Percentiles rank a stretch among this genome's conserved stretches.
These are phyloP conservation scores for Thalassiosira hispida DNA, from an alignment of 352 stramenopile genomes.

Conservation along the genomic window DNA sequence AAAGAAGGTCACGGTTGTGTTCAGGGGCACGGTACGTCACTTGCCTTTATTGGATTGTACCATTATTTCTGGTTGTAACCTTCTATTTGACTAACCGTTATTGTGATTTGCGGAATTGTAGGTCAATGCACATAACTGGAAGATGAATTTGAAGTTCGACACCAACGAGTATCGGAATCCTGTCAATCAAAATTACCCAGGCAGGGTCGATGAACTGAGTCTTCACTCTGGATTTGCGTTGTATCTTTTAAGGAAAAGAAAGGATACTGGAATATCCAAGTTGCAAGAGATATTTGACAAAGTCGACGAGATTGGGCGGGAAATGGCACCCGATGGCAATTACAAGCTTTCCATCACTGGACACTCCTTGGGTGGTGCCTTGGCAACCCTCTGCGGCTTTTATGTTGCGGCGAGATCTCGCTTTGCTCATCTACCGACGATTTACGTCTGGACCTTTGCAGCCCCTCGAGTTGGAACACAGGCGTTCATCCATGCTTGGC, in stretches of 20 bases:
- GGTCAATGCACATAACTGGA: constrained; percentile 24
- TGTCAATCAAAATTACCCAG: constrained; percentile 37
- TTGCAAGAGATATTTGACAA: constrained; percentile 43
- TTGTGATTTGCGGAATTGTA: no score
- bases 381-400: constrained; percentile 52
- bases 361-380: constrained; percentile 42
- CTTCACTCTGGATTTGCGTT: constrained; percentile 46
- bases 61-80: neutral
- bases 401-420: constrained; percentile 28
- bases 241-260: constrained; percentile 44
- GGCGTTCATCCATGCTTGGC: constrained; percentile 42
- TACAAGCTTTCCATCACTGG: constrained; percentile 53
- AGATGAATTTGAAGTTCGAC: constrained; percentile 18
- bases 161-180: constrained; percentile 49
- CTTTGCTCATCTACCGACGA: constrained; percentile 38
- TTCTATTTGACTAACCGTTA: neutral
- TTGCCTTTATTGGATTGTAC: constrained; percentile 8
- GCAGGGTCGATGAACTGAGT: constrained; percentile 23
- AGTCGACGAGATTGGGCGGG: constrained; percentile 26
- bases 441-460: constrained; percentile 50
- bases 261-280: constrained; percentile 41
- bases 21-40: constrained; percentile 31
- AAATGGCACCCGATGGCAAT: constrained; percentile 28
- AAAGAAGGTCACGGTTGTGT: constrained; percentile 44
- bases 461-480: constrained; percentile 37